phyloP scores from a whole-genome alignment of 805 yeast genomes.

The Priceomyces melissophilus region DNA sequence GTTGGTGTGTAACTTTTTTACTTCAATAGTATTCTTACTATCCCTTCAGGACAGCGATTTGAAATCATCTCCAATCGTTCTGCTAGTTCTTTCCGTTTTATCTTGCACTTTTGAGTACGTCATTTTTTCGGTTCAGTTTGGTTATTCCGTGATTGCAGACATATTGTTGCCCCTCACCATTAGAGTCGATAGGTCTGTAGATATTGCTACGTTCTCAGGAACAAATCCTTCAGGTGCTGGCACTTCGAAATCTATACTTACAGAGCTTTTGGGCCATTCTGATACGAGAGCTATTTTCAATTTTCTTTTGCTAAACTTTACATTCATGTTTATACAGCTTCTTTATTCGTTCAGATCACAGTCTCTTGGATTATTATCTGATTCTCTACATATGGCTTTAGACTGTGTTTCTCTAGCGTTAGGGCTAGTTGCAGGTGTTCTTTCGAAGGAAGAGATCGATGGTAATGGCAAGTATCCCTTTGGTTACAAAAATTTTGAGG shows the following conservation, averaged over 20 bases:
- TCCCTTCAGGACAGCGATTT: slow-evolving; percentile 22
- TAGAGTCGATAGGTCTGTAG: slow-evolving; percentile 12
- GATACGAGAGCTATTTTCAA: slow-evolving; percentile 89
- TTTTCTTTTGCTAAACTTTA: slow-evolving; percentile 77
- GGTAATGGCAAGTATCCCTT: slow-evolving; percentile 73
- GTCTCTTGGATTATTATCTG: slow-evolving; percentile 87
- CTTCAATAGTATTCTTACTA: slow-evolving; percentile 20
- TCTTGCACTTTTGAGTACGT: slow-evolving; percentile 18
- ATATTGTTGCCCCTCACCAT: slow-evolving; percentile 19
- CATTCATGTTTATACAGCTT: slow-evolving; percentile 93
- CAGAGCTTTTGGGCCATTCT: slow-evolving; percentile 31
- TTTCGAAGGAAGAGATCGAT: slow-evolving; percentile 36
- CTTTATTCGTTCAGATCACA: slow-evolving; percentile 89
- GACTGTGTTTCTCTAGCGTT: slow-evolving; percentile 89
- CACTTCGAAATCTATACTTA: slow-evolving; percentile 17
- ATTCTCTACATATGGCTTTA: slow-evolving; percentile 92
- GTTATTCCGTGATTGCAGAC: slow-evolving; percentile 8
- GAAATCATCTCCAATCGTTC: slow-evolving; percentile 11
- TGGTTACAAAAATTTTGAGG: slow-evolving; percentile 81
- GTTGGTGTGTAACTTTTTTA: slow-evolving; percentile 22
- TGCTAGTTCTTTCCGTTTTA: slow-evolving; percentile 16
- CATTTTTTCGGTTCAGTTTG: slow-evolving; percentile 11
- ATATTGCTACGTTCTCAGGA: background rate
- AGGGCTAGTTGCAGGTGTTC: slow-evolving; percentile 81
- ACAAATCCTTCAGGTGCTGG: background rate